These are phyloP conservation scores for Lichtheimia hyalospora DNA, from an alignment of 371 early-diverging fungal species.

Conservation along the genomic window DNA sequence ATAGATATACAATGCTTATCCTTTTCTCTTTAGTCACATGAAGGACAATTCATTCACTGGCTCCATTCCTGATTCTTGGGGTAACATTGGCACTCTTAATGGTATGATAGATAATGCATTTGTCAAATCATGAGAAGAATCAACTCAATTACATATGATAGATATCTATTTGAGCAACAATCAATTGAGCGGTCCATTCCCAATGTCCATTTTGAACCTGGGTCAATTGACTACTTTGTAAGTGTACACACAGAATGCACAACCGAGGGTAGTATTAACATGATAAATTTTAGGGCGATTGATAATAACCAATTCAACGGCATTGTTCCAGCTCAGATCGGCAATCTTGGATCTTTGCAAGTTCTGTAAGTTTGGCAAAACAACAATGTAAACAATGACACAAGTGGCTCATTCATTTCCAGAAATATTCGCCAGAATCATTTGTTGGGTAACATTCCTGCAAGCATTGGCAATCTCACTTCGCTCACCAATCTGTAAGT, in stretches of 20 bases:
- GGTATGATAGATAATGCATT: conserved; percentile 1
- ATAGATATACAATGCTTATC: not conserved
- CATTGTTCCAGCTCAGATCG: conserved; percentile 25
- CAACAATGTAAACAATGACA: not conserved
- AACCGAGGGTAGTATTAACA: too few relatives aligned
- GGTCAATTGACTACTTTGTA: conserved; percentile 24
- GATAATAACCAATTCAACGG: conserved; percentile 39
- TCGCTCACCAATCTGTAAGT: conserved; percentile 33
- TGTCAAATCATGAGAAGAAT: not conserved
- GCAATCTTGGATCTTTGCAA: conserved; percentile 14
- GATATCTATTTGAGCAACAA: conserved; percentile 43
- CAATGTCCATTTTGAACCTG: conserved; percentile 20
- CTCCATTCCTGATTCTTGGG: conserved; percentile 40
- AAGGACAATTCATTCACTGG: conserved; percentile 45
- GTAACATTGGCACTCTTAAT: conserved; percentile 10
- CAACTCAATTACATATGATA: not conserved
- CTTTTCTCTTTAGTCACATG: conserved; percentile 30
- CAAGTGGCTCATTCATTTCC: not conserved
- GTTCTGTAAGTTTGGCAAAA: conserved; percentile 27
- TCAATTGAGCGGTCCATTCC: conserved; percentile 35
- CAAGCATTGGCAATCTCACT: conserved; percentile 32
- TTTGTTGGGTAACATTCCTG: conserved; percentile 37
- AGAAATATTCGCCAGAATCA: conserved; percentile 42
- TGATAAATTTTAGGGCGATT: conserved; percentile 10
- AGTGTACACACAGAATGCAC: not conserved